phyloP scores from a whole-genome alignment of 441 rosid species.

The Populus hybrid region DNA sequence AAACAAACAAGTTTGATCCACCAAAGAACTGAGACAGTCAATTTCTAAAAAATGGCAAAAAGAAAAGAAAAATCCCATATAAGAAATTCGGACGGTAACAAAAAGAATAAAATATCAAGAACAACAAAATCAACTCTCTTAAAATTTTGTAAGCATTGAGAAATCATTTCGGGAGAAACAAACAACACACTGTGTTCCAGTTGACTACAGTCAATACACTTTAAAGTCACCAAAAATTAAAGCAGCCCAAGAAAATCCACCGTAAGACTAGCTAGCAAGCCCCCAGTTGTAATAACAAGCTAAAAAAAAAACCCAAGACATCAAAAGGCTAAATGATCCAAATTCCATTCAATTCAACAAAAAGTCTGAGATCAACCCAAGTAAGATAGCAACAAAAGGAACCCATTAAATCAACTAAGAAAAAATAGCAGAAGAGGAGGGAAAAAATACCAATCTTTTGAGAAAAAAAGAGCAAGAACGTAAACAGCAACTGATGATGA shows the following conservation, averaged over 20 bases:
- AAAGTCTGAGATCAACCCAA: slow-evolving; percentile 13
- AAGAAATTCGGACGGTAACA: background rate
- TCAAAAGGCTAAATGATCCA: background rate
- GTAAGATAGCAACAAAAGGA: slow-evolving; percentile 11
- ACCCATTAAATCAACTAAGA: slow-evolving; percentile 5
- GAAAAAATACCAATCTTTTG: slow-evolving; percentile 35
- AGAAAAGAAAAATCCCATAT: background rate
- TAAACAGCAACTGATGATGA: slow-evolving; percentile 25
- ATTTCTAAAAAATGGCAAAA: background rate
- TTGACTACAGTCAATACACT: slow-evolving; percentile 20
- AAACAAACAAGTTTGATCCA: background rate
- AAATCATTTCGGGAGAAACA: background rate
- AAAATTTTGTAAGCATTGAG: background rate
- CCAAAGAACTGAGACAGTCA: background rate
- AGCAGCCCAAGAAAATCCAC: background rate
- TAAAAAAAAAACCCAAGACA: background rate
- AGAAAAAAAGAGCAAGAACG: slow-evolving; percentile 33
- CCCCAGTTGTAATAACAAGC: slow-evolving; percentile 7
- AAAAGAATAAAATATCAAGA: background rate
- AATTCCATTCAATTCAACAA: slow-evolving; percentile 13
- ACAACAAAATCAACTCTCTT: background rate
- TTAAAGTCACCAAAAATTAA: slow-evolving; percentile 10
- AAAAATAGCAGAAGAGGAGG: background rate
- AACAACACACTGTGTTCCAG: background rate
- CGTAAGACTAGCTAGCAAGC: background rate